Percentiles rank a stretch among this genome's conserved stretches.
These are phyloP conservation scores for Aphanocladium album DNA, from an alignment of 2,329 filamentous ascomycete species.

Conservation along the genomic window DNA sequence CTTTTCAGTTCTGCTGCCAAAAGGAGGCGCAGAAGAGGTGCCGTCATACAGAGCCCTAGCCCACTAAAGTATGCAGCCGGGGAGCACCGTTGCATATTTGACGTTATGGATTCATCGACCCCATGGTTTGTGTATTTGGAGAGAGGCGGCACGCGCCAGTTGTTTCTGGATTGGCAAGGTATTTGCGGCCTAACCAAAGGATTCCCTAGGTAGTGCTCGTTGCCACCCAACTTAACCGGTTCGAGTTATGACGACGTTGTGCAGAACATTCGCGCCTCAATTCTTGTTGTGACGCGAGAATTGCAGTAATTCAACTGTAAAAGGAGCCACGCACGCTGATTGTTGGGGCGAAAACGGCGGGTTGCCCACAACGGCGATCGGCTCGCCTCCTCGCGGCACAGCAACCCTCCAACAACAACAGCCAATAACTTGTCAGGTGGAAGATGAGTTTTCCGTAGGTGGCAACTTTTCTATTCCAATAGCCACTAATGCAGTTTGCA, in stretches of 20 bases:
- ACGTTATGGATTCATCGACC: not conserved
- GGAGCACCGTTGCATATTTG: constrained; percentile 2
- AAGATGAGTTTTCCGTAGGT: constrained; percentile 6
- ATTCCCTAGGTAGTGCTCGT: not conserved
- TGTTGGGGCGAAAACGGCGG: not conserved
- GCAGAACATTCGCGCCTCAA: not conserved
- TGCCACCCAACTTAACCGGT: not conserved
- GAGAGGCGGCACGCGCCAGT: not conserved
- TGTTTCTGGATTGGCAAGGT: not conserved
- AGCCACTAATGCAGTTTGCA: constrained; percentile 21
- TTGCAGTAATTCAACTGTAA: not conserved
- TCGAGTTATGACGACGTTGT: not conserved
- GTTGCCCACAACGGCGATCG: not conserved
- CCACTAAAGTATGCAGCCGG: constrained; percentile 10
- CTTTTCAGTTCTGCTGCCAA: not conserved
- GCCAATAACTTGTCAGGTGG: not conserved
- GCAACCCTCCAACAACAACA: not conserved
- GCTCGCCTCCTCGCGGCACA: not conserved
- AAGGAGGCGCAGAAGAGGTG: constrained; percentile 4
- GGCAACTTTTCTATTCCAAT: not conserved
- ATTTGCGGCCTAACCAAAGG: not conserved
- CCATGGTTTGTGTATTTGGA: not conserved
- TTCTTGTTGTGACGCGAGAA: not conserved
- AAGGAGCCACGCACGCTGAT: not conserved
- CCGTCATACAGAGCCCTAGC: constrained; percentile 9